Evolutionary conservation across 2,329 filamentous ascomycete species (phyloP), one percentile per base, ranked within the genome.

Genomic region (Fusarium equiseti): DNA sequence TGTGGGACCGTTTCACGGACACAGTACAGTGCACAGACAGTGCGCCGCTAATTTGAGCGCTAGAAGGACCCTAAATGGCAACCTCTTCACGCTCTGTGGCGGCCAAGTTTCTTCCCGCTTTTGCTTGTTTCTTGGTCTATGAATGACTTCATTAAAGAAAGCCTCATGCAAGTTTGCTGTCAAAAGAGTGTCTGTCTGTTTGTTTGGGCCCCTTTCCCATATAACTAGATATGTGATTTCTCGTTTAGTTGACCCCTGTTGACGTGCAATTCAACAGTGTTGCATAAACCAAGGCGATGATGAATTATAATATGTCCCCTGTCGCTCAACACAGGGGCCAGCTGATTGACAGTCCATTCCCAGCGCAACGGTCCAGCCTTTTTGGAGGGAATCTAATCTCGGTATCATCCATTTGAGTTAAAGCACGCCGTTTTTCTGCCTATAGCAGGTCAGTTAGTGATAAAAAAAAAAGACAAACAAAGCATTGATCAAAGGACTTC

Each of bases 361-460:
- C 73, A 73, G 67, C 71, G 62, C 64, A 61, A 74, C 73, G 64
- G 73, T 61, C 73, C 70, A 65, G 54, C 49, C 54, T 64, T 27
- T 24, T 51, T 60, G 67, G 46, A 72, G 62, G 59, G 62, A 62
- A 71, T 68, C 64, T 74, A 75, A 75, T 75, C 69, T 75, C 73
- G 73, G 73, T 62, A 72, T 74, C 60, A 48, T 64, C 73, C 58
- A 58, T 69, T 74, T 52, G 60, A 72, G 70, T 68, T 66, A 72
- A 56, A 66, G 49, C 62, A 64, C n/a, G 42, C 57, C 57, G 61
- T 50, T 58, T 58, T 61, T 65, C 44, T 60, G 52, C 45, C 58
- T 57, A 74, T 57, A 43, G 38, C 32, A 53, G 26, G 32, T 11
- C 13, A 29, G 12, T 53, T 52, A 53, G 26, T 7, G 50, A 53